phyloP scores from a whole-genome alignment of 2,329 filamentous ascomycete species.

The Colletotrichum sojae region DNA sequence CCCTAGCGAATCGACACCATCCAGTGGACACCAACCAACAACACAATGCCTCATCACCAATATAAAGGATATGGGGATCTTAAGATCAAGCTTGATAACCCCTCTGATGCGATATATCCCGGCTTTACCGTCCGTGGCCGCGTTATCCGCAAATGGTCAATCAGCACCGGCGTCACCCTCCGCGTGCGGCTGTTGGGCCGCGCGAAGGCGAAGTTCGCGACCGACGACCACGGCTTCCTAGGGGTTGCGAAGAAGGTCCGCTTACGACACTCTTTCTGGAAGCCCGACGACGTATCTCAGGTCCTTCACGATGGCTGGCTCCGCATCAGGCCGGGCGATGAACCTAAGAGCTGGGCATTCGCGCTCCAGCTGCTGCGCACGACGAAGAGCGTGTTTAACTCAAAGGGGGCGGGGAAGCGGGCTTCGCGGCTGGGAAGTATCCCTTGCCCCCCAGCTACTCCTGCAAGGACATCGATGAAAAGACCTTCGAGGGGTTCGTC shows the following conservation, averaged over 20 bases:
- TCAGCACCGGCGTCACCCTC: slow-evolving; percentile 42
- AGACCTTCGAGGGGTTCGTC: slow-evolving; percentile 46
- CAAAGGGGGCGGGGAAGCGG: too few relatives aligned
- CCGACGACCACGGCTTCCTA: slow-evolving; percentile 16
- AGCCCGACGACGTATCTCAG: too few relatives aligned
- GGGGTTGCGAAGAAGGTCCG: slow-evolving; percentile 10
- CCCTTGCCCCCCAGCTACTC: slow-evolving; percentile 42
- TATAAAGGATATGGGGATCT: too few relatives aligned
- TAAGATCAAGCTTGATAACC: slow-evolving; percentile 10
- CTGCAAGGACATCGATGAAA: slow-evolving; percentile 16
- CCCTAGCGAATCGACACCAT: too few relatives aligned
- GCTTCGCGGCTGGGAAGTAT: not conserved
- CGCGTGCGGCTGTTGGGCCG: slow-evolving; percentile 45
- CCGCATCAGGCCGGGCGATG: too few relatives aligned
- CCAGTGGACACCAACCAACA: too few relatives aligned
- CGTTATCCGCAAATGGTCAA: slow-evolving; percentile 40
- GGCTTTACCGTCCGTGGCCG: slow-evolving; percentile 48
- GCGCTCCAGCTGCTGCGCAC: too few relatives aligned
- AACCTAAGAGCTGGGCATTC: too few relatives aligned
- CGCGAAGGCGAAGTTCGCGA: slow-evolving; percentile 46
- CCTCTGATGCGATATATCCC: slow-evolving; percentile 10
- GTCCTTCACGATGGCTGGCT: too few relatives aligned
- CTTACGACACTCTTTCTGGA: slow-evolving; percentile 46
- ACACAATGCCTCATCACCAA: too few relatives aligned
- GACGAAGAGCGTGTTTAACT: too few relatives aligned